A percentile compares a stretch with the other conserved stretches of the same genome.
phyloP scores from a whole-genome alignment of 208 protist genomes.

The Leishmania tarentolae region DNA sequence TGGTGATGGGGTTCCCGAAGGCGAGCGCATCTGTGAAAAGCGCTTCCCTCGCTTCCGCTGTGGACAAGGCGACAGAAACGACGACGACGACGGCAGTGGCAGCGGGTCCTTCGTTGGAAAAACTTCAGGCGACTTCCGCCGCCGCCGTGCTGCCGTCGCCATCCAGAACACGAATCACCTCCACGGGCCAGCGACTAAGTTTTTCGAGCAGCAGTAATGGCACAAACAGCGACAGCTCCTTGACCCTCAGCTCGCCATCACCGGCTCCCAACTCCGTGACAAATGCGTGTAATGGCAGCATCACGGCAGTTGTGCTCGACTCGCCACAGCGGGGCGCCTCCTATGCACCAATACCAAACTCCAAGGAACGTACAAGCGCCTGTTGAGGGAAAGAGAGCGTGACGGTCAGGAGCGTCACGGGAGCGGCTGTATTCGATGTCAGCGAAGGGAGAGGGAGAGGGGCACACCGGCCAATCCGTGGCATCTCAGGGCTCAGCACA shows the following conservation, averaged over 20 bases:
- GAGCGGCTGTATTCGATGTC: background rate
- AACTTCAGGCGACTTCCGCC: background rate
- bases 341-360: constrained; percentile 16
- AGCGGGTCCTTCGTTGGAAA: background rate
- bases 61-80: background rate
- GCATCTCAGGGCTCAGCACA: background rate
- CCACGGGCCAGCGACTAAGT: background rate
- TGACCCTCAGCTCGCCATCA: background rate
- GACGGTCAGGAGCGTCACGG: background rate
- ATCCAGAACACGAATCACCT: background rate
- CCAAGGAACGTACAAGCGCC: constrained; percentile 5
- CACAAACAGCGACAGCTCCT: background rate
- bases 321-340: constrained; percentile 1
- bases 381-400: background rate
- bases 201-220: background rate
- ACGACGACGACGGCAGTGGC: background rate
- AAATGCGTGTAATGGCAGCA: background rate
- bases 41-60: constrained; percentile 4
- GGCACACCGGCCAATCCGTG: background rate
- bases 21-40: constrained; percentile 7
- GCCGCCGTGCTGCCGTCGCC: background rate
- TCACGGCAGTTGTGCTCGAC: background rate
- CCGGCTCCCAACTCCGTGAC: background rate
- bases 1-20: constrained; percentile 35
- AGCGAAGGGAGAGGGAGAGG: too few relatives aligned